Conservation (phyloP, 352 stramenopile species). For the Phytophthora litchii region DNA sequence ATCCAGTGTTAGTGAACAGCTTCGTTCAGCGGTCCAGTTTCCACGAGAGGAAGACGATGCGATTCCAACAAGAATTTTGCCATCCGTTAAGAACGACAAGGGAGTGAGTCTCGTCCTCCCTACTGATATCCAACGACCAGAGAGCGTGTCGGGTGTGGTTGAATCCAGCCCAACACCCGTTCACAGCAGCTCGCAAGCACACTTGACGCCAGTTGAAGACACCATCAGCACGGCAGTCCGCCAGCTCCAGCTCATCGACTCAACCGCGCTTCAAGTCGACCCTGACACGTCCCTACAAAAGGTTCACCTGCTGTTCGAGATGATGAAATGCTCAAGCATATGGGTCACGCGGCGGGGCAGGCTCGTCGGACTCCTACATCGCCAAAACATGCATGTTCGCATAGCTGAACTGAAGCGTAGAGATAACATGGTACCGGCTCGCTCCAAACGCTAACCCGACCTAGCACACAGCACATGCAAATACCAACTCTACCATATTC, state of each 20-base stretch:
- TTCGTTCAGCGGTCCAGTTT: slow-evolving; percentile 11
- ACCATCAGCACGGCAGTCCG: not conserved
- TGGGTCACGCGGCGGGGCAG: slow-evolving; percentile 61
- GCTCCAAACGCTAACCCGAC: slow-evolving; percentile 11
- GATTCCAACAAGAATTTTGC: not conserved
- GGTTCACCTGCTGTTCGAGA: slow-evolving; percentile 78
- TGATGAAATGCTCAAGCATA: slow-evolving; percentile 69
- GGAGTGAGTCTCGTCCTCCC: not conserved
- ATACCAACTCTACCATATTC: slow-evolving; percentile 1
- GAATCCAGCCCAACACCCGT: slow-evolving; percentile 10
- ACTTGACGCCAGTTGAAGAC: slow-evolving; percentile 5
- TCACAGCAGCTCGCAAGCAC: not conserved
- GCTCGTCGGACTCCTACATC: slow-evolving; percentile 59
- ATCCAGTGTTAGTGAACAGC: not conserved
- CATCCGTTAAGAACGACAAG: not conserved
- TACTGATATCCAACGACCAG: slow-evolving; percentile 2
- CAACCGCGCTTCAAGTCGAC: slow-evolving; percentile 62
- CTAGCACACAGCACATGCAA: slow-evolving; percentile 12
- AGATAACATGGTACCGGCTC: slow-evolving; percentile 6
- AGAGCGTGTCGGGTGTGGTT: not conserved
- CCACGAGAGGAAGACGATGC: slow-evolving; percentile 1
- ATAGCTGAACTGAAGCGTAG: slow-evolving; percentile 41
- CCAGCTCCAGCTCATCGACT: slow-evolving; percentile 41
- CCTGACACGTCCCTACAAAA: slow-evolving; percentile 58
- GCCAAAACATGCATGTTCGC: slow-evolving; percentile 47